These are phyloP conservation scores for Neurospora sp. DNA, from an alignment of 495 filamentous ascomycete genomes.

Conservation along the genomic window DNA sequence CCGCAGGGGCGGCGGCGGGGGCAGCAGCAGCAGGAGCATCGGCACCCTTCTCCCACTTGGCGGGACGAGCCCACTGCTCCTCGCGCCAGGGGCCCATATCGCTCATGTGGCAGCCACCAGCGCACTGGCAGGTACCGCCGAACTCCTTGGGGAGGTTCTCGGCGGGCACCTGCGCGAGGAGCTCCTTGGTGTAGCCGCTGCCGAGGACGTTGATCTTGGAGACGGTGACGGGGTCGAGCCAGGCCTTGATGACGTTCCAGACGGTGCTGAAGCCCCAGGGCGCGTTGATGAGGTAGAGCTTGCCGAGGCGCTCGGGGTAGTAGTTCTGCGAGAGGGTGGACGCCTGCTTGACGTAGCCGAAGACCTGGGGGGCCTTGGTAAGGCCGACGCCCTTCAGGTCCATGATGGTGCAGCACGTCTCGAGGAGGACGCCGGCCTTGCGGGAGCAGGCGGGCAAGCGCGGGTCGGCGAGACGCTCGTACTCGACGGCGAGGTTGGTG, in stretches of 20 bases:
- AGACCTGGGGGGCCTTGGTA: constrained; percentile 65
- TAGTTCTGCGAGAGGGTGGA: constrained; percentile 79
- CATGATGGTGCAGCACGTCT: constrained; percentile 96
- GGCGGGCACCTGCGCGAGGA: constrained; percentile 72
- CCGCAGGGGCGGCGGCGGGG: constrained; percentile 6
- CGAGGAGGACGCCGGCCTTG: constrained; percentile 78
- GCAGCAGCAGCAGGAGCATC: constrained; percentile 7
- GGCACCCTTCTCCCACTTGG: constrained; percentile 54
- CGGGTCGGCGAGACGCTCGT: constrained; percentile 90
- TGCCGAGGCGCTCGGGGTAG: constrained; percentile 86
- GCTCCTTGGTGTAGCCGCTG: constrained; percentile 66
- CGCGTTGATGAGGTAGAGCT: constrained; percentile 93
- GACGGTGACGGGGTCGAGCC: constrained; percentile 93
- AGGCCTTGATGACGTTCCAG: constrained; percentile 78
- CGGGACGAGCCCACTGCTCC: constrained; percentile 54
- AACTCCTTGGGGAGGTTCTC: constrained; percentile 87
- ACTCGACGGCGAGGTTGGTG: constrained; percentile 89
- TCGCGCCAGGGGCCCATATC: constrained; percentile 93
- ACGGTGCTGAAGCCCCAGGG: constrained; percentile 84
- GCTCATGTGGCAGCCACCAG: constrained; percentile 76
- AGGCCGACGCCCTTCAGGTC: constrained; percentile 91
- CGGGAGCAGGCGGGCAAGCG: constrained; percentile 92
- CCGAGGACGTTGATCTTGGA: constrained; percentile 92
- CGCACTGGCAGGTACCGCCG: constrained; percentile 74
- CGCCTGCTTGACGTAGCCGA: constrained; percentile 58